Percentiles rank a stretch among this genome's conserved stretches.
Evolutionary conservation across 2,329 filamentous ascomycete genomes (phyloP).

Genomic region (Trichoderma koningiopsis): DNA sequence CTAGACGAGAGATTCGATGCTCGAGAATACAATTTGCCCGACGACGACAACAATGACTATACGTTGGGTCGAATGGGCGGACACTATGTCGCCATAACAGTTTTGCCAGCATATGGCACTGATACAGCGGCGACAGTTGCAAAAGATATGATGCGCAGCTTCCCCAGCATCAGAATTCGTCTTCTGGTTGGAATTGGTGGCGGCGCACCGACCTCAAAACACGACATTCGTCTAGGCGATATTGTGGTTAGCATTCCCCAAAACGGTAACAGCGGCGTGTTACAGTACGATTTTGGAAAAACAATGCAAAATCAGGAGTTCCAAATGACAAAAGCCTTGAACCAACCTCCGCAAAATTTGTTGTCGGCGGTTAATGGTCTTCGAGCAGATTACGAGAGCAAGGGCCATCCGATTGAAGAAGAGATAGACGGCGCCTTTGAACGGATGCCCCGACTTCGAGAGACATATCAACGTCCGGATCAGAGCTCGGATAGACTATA

Average conservation of each 20-base stretch:
- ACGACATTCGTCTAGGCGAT: slow-evolving; percentile 27
- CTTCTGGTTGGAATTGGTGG: slow-evolving; percentile 28
- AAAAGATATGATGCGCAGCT: background rate
- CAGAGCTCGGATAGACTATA: slow-evolving; percentile 25
- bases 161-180: background rate
- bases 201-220: slow-evolving; percentile 19
- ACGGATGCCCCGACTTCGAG: slow-evolving; percentile 11
- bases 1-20: background rate
- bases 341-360: background rate
- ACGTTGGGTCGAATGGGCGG: slow-evolving; percentile 26
- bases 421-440: background rate
- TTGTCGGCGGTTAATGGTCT: background rate
- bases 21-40: background rate
- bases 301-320: background rate
- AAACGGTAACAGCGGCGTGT: background rate
- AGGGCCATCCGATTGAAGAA: slow-evolving; percentile 26
- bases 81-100: slow-evolving; percentile 30
- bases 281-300: slow-evolving; percentile 4
- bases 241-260: slow-evolving; percentile 22
- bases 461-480: slow-evolving; percentile 22
- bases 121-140: background rate
- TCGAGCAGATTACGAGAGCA: background rate
- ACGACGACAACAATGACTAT: slow-evolving; percentile 19
- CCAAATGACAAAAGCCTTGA: background rate
- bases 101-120: slow-evolving; percentile 18